Conservation (phyloP, 305 asterid species). For the Rubia peregrina region DNA sequence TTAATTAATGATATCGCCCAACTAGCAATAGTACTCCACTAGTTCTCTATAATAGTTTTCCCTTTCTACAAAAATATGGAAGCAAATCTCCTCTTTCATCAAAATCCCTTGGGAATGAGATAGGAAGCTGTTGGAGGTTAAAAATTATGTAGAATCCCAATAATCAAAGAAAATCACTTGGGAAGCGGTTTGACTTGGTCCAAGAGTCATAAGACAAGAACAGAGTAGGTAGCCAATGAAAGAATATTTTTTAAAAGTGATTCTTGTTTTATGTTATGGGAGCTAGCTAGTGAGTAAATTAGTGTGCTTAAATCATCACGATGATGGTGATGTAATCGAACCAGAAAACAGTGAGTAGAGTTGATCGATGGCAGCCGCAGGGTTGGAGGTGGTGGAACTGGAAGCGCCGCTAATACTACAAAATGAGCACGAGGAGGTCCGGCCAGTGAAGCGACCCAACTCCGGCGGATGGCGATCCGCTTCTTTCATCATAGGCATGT, state of each 20-base stretch:
- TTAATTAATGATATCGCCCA: too few relatives aligned
- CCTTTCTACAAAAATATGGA: too few relatives aligned
- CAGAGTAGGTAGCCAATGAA: too few relatives aligned
- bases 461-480: constrained; percentile 34
- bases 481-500: constrained; percentile 23
- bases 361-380: background rate
- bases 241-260: background rate
- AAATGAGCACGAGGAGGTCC: background rate
- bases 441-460: constrained; percentile 16
- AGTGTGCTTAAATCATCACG: background rate
- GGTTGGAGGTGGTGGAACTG: background rate
- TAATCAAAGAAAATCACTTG: too few relatives aligned
- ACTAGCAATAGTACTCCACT: too few relatives aligned
- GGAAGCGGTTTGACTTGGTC: too few relatives aligned
- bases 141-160: too few relatives aligned
- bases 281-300: background rate
- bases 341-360: background rate
- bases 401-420: constrained; percentile 8
- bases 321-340: background rate
- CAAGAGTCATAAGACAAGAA: too few relatives aligned
- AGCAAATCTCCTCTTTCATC: too few relatives aligned
- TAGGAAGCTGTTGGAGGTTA: too few relatives aligned
- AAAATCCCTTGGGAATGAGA: too few relatives aligned
- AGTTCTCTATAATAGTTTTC: too few relatives aligned
- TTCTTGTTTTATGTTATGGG: background rate